These are phyloP conservation scores for Aspergillus carbonarius DNA, from an alignment of 2,329 filamentous ascomycete species.

Conservation along the genomic window DNA sequence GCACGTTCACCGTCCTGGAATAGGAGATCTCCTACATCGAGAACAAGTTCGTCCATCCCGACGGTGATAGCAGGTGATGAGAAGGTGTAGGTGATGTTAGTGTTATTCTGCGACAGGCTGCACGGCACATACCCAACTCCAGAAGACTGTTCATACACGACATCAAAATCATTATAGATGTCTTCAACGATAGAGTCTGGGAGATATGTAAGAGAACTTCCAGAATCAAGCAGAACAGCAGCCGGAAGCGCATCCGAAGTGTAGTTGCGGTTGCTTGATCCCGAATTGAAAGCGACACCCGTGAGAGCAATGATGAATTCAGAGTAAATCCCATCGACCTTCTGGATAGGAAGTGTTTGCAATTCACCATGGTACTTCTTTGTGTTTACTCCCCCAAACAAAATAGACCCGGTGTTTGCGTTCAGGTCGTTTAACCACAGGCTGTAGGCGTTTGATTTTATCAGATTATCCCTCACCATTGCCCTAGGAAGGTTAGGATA, in stretches of 20 bases:
- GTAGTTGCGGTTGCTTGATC: constrained; percentile 23
- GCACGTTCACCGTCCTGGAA: constrained; percentile 37
- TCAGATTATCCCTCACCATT: constrained; percentile 60
- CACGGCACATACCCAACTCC: constrained; percentile 57
- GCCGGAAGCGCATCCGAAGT: constrained; percentile 41
- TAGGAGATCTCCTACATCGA: constrained; percentile 47
- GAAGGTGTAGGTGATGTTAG: constrained; percentile 59
- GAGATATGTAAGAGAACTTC: constrained; percentile 41
- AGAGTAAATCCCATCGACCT: constrained; percentile 49
- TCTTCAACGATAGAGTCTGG: constrained; percentile 34
- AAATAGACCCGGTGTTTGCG: constrained; percentile 63
- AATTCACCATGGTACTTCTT: constrained; percentile 63
- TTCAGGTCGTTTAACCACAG: constrained; percentile 73
- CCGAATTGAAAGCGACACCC: constrained; percentile 46
- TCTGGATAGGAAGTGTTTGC: constrained; percentile 66
- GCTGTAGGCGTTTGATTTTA: constrained; percentile 68
- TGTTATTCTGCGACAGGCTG: constrained; percentile 47
- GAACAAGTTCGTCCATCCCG: constrained; percentile 55
- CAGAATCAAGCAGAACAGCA: constrained; percentile 42
- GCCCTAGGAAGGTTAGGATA: constrained; percentile 71
- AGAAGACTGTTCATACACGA: constrained; percentile 57
- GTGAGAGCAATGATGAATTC: constrained; percentile 72
- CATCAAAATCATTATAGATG: constrained; percentile 60
- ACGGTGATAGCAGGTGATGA: constrained; percentile 56
- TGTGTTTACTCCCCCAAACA: constrained; percentile 74